A percentile compares a stretch with the other conserved stretches of the same genome.
Evolutionary conservation across 495 filamentous ascomycete species (phyloP).

Genomic region (Talaromyces thailandensis): DNA sequence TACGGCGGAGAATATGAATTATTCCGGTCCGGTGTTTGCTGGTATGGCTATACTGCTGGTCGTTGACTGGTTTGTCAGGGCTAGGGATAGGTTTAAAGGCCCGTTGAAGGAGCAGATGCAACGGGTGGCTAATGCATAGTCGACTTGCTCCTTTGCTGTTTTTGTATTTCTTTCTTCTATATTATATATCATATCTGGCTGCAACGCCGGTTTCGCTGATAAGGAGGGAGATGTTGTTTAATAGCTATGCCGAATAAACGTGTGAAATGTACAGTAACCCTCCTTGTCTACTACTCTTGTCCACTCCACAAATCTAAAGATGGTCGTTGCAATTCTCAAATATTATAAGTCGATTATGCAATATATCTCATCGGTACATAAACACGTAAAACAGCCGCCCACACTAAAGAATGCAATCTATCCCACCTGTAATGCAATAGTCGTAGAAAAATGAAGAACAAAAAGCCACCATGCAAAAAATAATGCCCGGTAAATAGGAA

Average conservation of each 20-base stretch:
- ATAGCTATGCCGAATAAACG: background rate
- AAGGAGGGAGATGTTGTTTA: background rate
- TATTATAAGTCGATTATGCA: background rate
- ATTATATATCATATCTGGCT: background rate
- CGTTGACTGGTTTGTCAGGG: slow-evolving; percentile 31
- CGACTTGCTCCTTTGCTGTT: background rate
- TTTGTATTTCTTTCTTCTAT: no score
- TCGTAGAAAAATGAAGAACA: background rate
- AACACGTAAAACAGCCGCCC: background rate
- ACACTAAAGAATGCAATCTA: background rate
- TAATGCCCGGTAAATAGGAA: background rate
- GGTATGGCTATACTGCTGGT: slow-evolving; percentile 28
- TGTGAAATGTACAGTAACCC: no score
- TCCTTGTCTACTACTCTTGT: no score
- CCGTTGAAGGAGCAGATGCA: slow-evolving; percentile 16
- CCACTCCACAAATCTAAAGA: no score
- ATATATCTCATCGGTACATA: background rate
- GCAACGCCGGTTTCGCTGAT: background rate
- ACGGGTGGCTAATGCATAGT: background rate
- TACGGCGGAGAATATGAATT: slow-evolving; percentile 35
- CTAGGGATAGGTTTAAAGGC: slow-evolving; percentile 22
- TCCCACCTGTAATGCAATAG: background rate
- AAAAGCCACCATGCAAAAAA: background rate
- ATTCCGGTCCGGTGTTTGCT: slow-evolving; percentile 32
- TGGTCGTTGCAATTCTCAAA: background rate